Percentiles rank a stretch among this genome's conserved stretches.
Conservation (phyloP, 441 rosid species). For the Populus hybrid region DNA sequence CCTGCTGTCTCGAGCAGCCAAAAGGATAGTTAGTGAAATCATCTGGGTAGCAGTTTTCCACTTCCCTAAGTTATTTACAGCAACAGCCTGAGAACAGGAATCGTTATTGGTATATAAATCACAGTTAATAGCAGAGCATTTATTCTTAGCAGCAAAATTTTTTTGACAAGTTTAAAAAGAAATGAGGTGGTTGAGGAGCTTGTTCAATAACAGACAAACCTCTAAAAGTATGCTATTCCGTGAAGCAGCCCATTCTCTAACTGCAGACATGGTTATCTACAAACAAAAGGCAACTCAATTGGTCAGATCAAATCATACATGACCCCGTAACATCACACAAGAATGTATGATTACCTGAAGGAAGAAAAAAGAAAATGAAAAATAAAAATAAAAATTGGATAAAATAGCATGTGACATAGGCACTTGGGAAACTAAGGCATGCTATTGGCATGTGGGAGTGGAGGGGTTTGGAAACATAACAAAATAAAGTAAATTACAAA, state of each 20-base stretch:
- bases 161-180: background rate
- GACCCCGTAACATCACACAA: background rate
- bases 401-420: background rate
- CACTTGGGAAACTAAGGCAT: background rate
- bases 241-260: slow-evolving; percentile 98
- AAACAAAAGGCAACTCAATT: slow-evolving; percentile 16
- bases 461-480: background rate
- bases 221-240: slow-evolving; percentile 67
- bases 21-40: slow-evolving; percentile 81
- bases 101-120: slow-evolving; percentile 1
- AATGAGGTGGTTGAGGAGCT: background rate
- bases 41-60: slow-evolving; percentile 99
- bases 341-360: background rate
- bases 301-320: slow-evolving; percentile 11
- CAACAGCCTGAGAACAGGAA: slow-evolving; percentile 67
- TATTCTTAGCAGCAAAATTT: background rate
- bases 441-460: background rate
- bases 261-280: slow-evolving; percentile 98
- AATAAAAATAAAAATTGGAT: background rate
- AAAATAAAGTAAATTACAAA: background rate
- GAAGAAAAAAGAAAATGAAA: background rate
- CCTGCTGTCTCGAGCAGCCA: slow-evolving; percentile 84
- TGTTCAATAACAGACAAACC: slow-evolving; percentile 38
- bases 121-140: slow-evolving; percentile 1
- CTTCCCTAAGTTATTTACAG: slow-evolving; percentile 92